Evolutionary conservation across 306 rosid genomes (phyloP), one percentile per base, ranked within the genome.

Genomic region (Rosa chinensis): DNA sequence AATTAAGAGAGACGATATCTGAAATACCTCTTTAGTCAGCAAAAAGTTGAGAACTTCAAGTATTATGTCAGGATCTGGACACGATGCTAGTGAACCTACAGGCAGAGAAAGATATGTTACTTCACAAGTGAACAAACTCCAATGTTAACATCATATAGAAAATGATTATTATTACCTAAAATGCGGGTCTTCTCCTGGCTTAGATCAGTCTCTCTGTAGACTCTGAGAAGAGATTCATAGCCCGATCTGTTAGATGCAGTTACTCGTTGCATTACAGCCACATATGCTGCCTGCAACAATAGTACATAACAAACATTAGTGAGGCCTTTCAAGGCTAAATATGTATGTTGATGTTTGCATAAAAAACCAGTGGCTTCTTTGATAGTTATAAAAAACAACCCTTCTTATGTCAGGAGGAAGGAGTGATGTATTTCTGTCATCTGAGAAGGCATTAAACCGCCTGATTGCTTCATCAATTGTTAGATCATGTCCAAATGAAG

Each of bases 141-240:
- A 17, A 67, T 47, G 23, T 44, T 68, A 32, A 32, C 58, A 17
- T 8, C 0, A n/a, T 49, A 35, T 39, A 2, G 1, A 52, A 39
- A 61, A 17, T 18, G 45, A 32, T 44, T 18, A 49, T 55, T 67
- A 61, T 86, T 91, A 95, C 99, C 77, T 80, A 95, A 85, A 87
- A 95, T 85, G 78, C 97, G 93, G 56, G 92, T 91, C 88, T 89
- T 95, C 89, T 95, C 98, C 88, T 91, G 93, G 85, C 98, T 91
- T 43, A 87, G 77, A 84, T 92, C 99, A 72, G 88, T 85, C 87
- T 95, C 99, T 80, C 92, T 87, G 61, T 95, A 95, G 42, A 95
- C 58, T 85, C 89, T 89, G 79, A 92, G 83, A 63, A 92, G 97
- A 58, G 95, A 89, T 73, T 92, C 99, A 78, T 85, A 91, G 78